Evolutionary conservation across 2,329 filamentous ascomycete genomes (phyloP).

Genomic region (Metarhizium guizhouense): DNA sequence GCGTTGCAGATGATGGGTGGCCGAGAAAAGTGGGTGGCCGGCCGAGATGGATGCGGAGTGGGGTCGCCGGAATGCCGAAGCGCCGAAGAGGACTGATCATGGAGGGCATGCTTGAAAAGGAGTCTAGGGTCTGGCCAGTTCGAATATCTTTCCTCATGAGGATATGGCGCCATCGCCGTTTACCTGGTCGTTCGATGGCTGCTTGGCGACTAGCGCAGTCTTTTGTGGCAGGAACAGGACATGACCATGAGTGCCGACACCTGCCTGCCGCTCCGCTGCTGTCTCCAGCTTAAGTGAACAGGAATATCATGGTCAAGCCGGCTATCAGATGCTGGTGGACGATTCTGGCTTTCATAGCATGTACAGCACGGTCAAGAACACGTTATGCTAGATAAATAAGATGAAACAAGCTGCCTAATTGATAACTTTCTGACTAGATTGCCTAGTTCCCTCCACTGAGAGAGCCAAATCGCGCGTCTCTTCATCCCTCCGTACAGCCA

Average conservation of each 20-base stretch:
- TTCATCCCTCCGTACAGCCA: not conserved
- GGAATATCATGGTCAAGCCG: not conserved
- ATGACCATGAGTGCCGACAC: not conserved
- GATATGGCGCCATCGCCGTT: too few species aligned
- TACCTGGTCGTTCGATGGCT: not conserved
- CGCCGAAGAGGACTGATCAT: not conserved
- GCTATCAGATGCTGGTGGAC: not conserved
- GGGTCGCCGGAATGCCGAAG: not conserved
- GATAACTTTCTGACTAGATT: not conserved
- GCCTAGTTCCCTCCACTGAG: not conserved
- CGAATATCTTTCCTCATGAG: not conserved
- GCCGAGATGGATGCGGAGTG: not conserved
- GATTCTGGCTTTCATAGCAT: not conserved
- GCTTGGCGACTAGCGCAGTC: not conserved
- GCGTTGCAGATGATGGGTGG: not conserved
- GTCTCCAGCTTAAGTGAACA: not conserved
- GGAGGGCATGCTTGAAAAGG: not conserved
- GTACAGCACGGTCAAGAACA: not conserved
- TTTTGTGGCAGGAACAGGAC: not conserved
- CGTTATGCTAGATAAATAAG: not conserved
- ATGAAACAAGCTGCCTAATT: not conserved
- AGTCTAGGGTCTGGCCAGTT: not conserved
- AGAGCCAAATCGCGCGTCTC: not conserved
- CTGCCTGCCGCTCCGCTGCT: not conserved
- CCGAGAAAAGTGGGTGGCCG: not conserved